phyloP scores from a whole-genome alignment of 768 basidiomycete species.

The Rhizopogon vulgaris region DNA sequence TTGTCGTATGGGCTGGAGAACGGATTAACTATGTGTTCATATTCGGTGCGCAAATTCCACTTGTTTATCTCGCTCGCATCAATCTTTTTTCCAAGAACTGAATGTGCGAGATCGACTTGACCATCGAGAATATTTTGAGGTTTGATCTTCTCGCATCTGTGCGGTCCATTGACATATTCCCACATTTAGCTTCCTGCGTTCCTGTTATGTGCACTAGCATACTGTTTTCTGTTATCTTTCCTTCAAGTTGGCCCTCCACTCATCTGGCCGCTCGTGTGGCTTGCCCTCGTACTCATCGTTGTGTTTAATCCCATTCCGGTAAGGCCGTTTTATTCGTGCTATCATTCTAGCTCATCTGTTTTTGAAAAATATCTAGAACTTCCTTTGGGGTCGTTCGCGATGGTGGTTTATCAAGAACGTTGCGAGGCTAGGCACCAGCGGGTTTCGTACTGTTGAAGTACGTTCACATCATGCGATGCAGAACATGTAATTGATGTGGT shows the following conservation, averaged over 20 bases:
- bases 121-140: slow-evolving; percentile 70
- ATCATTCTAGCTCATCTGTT: not conserved
- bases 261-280: slow-evolving; percentile 80
- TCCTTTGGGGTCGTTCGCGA: slow-evolving; percentile 32
- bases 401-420: slow-evolving; percentile 76
- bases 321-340: slow-evolving; percentile 1
- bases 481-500: slow-evolving; percentile 6
- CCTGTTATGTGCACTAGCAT: slow-evolving; percentile 65
- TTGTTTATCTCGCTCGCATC: not conserved
- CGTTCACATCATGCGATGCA: slow-evolving; percentile 2
- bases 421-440: slow-evolving; percentile 60
- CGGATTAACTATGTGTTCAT: slow-evolving; percentile 95
- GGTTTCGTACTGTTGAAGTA: slow-evolving; percentile 72
- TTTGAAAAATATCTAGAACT: slow-evolving; percentile 35
- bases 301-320: slow-evolving; percentile 76
- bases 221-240: slow-evolving; percentile 85
- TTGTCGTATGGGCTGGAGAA: slow-evolving; percentile 67
- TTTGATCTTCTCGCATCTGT: slow-evolving; percentile 21
- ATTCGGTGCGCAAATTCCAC: slow-evolving; percentile 47
- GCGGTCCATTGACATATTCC: not conserved
- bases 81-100: slow-evolving; percentile 42
- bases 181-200: slow-evolving; percentile 65
- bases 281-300: slow-evolving; percentile 50
- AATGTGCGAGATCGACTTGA: slow-evolving; percentile 69
- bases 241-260: slow-evolving; percentile 61